Evolutionary conservation across 2,329 filamentous ascomycete species (phyloP), one percentile per base, ranked within the genome.

Genomic region (Penicillium sclerotigenum): DNA sequence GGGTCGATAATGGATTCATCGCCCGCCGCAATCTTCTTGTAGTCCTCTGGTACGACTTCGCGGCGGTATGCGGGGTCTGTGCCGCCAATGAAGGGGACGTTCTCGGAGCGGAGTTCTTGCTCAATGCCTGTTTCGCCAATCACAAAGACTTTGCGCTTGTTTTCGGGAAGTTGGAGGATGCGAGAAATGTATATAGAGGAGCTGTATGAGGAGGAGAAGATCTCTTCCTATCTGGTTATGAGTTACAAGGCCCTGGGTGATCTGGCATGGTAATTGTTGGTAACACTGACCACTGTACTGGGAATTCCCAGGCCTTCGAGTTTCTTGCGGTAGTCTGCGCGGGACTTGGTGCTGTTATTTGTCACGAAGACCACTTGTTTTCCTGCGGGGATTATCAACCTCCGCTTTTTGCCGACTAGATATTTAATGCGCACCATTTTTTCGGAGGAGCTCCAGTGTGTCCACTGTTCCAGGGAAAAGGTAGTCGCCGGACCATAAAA

Each of bases 321-420:
- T 71, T 97, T 99, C 79, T 93, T 91, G 73, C 89, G 87, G 77
- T 99, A 99, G 72, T 97, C 91, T 47, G 83, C 80, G 54, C 94
- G 88, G 11, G 93, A 96, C 74, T 99, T 99, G 55, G 94, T 97
- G 70, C 91, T 97, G 79, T 99, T 99, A 79, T 99, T 99, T 38
- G 94, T 99, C 50, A 99, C 94, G 71, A 99, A 99, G 52, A 99
- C 87, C 33, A 94, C 83, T 71, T 88, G 88, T 76, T 99, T 99
- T 71, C 90, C 92, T 94, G 60, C 2, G 18, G 28, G 18, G n/a
- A 5, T 22, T 14, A 18, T 59, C 22, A 63, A 54, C 45, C 37
- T 59, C 51, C 34, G 47, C 38, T 33, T 34, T 20, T 14, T 11
- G 11, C 14, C 9, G 3, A 11, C 11, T 28, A 4, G n/a, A 14